Percentiles rank a stretch among this genome's conserved stretches.
Evolutionary conservation across 83 land plant genomes (phyloP).

Genomic region (Picea abies): DNA sequence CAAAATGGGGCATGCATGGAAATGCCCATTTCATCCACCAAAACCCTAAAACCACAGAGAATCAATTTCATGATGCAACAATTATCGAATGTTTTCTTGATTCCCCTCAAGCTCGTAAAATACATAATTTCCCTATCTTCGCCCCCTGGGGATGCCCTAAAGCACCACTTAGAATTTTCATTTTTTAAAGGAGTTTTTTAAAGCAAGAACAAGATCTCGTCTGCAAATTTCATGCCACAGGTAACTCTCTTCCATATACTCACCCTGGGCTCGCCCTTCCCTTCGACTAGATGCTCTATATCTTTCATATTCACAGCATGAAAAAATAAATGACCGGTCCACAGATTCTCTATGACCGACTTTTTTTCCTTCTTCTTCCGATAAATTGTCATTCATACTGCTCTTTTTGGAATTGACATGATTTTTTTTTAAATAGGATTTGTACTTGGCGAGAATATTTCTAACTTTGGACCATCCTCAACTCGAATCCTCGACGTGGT

Average conservation of each 20-base stretch:
- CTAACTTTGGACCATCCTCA: no score
- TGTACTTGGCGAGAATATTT: no score
- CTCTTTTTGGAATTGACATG: no score
- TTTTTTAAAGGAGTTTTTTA: background rate
- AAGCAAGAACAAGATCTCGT: no score
- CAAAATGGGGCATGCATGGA: constrained; percentile 65
- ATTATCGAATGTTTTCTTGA: constrained; percentile 68
- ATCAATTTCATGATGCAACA: constrained; percentile 51
- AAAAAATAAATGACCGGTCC: constrained; percentile 48
- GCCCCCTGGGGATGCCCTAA: constrained; percentile 21
- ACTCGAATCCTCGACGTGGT: no score
- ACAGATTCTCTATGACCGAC: background rate
- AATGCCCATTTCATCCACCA: constrained; percentile 64
- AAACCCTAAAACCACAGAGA: constrained; percentile 33
- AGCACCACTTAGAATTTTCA: background rate
- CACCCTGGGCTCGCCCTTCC: no score
- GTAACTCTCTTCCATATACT: no score
- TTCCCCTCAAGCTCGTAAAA: constrained; percentile 66
- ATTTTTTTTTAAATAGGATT: no score
- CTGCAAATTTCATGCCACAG: no score
- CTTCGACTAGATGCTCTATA: background rate
- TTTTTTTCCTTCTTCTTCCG: no score
- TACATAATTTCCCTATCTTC: constrained; percentile 49
- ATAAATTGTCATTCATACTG: no score
- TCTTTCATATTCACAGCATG: constrained; percentile 17